A percentile compares a stretch with the other conserved stretches of the same genome.
phyloP scores from a whole-genome alignment of 805 yeast species.

The Cyberlindnera maritima region DNA sequence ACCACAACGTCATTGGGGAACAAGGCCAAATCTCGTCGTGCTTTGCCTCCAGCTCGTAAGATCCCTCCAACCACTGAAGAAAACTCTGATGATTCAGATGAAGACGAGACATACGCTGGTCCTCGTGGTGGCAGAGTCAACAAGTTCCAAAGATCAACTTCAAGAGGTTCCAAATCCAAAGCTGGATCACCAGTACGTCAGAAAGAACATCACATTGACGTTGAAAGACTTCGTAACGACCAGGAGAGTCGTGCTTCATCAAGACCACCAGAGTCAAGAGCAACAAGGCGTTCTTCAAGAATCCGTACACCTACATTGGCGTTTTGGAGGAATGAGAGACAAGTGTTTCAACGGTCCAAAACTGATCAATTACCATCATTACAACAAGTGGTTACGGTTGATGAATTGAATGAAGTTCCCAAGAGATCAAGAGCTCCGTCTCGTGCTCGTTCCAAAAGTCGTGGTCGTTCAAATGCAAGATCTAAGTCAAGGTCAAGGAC shows the following conservation, averaged over 20 bases:
- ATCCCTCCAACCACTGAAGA: background rate
- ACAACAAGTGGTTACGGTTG: conserved; percentile 51
- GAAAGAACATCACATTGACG: conserved; percentile 17
- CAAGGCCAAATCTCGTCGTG: conserved; percentile 7
- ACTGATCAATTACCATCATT: conserved; percentile 51
- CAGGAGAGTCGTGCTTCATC: conserved; percentile 18
- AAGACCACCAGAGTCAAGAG: conserved; percentile 17
- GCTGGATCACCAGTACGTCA: background rate
- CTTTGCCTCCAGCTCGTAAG: conserved; percentile 1
- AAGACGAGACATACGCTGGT: background rate
- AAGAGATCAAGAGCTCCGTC: conserved; percentile 16
- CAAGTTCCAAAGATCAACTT: conserved; percentile 10
- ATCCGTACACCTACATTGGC: conserved; percentile 69
- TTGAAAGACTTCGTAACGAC: conserved; percentile 20
- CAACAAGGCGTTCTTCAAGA: conserved; percentile 63
- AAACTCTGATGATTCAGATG: conserved; percentile 5
- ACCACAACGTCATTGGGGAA: background rate
- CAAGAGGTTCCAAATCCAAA: background rate
- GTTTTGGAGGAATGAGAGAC: conserved; percentile 80
- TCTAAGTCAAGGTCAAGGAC: conserved; percentile 17
- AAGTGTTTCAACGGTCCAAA: conserved; percentile 49
- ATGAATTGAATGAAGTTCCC: conserved; percentile 11
- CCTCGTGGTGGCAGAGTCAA: conserved; percentile 11
- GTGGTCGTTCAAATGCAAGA: conserved; percentile 14
- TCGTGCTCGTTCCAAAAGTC: conserved; percentile 5